Evolutionary conservation across 2,329 filamentous ascomycete genomes (phyloP).

Genomic region (Aschersonia sp.): DNA sequence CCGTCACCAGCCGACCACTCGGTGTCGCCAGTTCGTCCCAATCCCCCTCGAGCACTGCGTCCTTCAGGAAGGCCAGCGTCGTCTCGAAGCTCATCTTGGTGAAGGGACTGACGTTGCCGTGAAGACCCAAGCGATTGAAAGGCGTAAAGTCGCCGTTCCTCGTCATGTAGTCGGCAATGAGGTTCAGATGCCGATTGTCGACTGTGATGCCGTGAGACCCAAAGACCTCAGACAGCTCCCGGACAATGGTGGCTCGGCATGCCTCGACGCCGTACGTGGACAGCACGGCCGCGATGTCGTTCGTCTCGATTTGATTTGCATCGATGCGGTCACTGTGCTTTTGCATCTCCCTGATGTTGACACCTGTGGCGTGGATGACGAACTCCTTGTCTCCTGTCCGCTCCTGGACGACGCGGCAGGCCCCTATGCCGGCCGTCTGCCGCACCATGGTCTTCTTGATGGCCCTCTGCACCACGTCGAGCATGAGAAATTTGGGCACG

Average conservation of each 20-base stretch:
- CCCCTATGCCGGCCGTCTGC: conserved; percentile 62
- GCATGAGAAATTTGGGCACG: conserved; percentile 83
- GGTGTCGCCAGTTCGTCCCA: conserved; percentile 79
- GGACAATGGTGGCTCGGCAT: conserved; percentile 72
- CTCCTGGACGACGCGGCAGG: conserved; percentile 54
- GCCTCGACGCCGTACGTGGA: conserved; percentile 86
- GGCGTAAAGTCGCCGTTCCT: conserved; percentile 75
- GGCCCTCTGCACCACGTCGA: conserved; percentile 74
- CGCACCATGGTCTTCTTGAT: conserved; percentile 71
- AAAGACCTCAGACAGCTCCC: conserved; percentile 78
- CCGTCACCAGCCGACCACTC: conserved; percentile 77
- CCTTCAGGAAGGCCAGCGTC: conserved; percentile 82
- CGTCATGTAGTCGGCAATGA: conserved; percentile 98
- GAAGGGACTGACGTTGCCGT: conserved; percentile 74
- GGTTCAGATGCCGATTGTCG: conserved; percentile 80
- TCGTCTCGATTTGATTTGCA: conserved; percentile 74
- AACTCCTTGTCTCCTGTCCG: conserved; percentile 22
- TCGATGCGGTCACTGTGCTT: conserved; percentile 75
- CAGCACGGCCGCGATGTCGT: conserved; percentile 81
- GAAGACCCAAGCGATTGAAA: conserved; percentile 83
- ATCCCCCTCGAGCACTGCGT: conserved; percentile 80
- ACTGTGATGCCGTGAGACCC: conserved; percentile 81
- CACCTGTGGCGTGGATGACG: conserved; percentile 64
- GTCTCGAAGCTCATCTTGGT: conserved; percentile 99
- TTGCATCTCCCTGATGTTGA: conserved; percentile 85